Conservation (phyloP, 2,329 filamentous ascomycete species). For the Sarocladium brachiariae region DNA sequence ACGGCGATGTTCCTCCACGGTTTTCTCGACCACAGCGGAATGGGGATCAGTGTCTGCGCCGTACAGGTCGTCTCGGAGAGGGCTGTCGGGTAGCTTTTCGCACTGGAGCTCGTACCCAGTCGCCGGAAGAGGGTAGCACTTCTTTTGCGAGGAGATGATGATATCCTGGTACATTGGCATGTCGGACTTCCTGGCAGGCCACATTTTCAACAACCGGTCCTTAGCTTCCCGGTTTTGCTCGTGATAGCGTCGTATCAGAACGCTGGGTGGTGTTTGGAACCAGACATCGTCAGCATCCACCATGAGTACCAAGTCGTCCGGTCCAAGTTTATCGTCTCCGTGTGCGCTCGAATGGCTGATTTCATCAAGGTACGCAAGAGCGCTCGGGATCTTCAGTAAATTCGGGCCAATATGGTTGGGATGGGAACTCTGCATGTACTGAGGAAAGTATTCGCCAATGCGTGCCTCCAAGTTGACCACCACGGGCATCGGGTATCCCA, state of each 20-base stretch:
- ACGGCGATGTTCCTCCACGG: not conserved
- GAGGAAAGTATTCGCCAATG: conserved; percentile 8
- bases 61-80: conserved; percentile 17
- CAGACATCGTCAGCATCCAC: conserved; percentile 22
- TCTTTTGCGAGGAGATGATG: conserved; percentile 16
- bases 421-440: too few species aligned
- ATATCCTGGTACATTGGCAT: conserved; percentile 19
- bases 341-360: not conserved
- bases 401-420: conserved; percentile 15
- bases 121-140: conserved; percentile 17
- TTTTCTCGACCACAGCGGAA: not conserved
- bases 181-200: not conserved
- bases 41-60: conserved; percentile 16
- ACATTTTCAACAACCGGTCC: too few species aligned
- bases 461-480: conserved; percentile 15
- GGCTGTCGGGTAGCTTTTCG: conserved; percentile 18
- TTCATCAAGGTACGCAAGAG: conserved; percentile 15
- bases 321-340: conserved; percentile 3
- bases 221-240: conserved; percentile 11
- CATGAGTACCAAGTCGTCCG: conserved; percentile 17
- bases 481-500: conserved; percentile 16
- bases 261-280: conserved; percentile 21
- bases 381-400: not conserved
- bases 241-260: conserved; percentile 19
- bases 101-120: conserved; percentile 18